These are phyloP conservation scores for Rhododendron henanense DNA, from an alignment of 148 eudicot genomes.

Conservation along the genomic window DNA sequence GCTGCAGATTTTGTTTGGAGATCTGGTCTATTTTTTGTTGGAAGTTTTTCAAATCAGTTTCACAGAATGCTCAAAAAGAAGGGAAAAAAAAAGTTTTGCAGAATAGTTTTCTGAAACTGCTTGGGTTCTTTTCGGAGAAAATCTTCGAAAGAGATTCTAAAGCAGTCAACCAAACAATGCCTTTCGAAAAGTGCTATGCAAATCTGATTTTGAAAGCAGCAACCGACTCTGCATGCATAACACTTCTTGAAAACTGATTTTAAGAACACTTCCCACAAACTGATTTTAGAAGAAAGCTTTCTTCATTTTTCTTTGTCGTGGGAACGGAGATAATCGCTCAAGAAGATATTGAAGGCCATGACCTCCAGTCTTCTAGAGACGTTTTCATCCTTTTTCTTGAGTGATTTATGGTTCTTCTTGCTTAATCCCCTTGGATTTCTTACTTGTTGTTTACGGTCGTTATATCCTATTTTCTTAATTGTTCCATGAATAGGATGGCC, in stretches of 20 bases:
- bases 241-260: not conserved
- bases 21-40: not conserved
- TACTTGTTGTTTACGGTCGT: not conserved
- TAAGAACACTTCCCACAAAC: not conserved
- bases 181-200: not conserved
- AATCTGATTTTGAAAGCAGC: not conserved
- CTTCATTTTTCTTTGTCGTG: not conserved
- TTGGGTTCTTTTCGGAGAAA: not conserved
- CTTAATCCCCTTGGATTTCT: not conserved
- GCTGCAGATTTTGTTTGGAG: not conserved
- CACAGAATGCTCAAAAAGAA: not conserved
- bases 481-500: constrained; percentile 44
- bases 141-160: not conserved
- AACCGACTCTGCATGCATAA: not conserved
- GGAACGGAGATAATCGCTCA: not conserved
- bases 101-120: not conserved
- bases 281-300: not conserved
- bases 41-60: not conserved
- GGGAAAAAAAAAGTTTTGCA: not conserved
- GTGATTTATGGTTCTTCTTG: not conserved
- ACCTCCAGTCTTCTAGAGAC: not conserved
- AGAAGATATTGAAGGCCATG: not conserved
- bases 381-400: not conserved
- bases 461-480: not conserved
- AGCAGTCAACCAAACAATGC: not conserved